Evolutionary conservation across 2,329 filamentous ascomycete genomes (phyloP).

Genomic region (Hypoxylon sp.): DNA sequence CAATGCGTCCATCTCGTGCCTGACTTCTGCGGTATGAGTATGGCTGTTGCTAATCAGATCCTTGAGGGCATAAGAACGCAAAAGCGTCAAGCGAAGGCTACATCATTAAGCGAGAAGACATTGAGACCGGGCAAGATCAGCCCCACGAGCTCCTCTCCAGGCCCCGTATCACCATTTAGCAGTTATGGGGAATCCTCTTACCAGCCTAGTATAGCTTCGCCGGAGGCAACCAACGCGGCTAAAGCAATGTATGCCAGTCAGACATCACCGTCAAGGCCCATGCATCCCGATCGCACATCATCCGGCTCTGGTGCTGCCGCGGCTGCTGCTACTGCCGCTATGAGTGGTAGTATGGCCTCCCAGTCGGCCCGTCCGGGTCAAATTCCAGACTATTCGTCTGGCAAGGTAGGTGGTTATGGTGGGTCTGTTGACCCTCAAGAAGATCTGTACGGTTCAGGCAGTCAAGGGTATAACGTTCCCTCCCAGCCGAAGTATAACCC

Average conservation of each 20-base stretch:
- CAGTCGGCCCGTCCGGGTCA: constrained; percentile 48
- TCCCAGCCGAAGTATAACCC: constrained; percentile 79
- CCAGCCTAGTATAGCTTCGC: constrained; percentile 54
- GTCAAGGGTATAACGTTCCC: constrained; percentile 45
- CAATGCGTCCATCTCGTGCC: constrained; percentile 94
- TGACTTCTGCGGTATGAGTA: constrained; percentile 99
- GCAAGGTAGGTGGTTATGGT: constrained; percentile 51
- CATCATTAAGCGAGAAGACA: constrained; percentile 73
- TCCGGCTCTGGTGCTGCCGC: constrained; percentile 66
- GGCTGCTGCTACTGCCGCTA: constrained; percentile 68
- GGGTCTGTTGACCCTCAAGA: constrained; percentile 47
- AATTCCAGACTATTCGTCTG: constrained; percentile 50
- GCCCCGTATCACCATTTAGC: constrained; percentile 48
- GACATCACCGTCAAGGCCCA: constrained; percentile 62
- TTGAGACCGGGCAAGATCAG: constrained; percentile 67
- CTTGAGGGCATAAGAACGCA: constrained; percentile 85
- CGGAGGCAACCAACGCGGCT: constrained; percentile 72
- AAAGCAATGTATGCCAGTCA: constrained; percentile 70
- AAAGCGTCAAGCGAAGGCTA: constrained; percentile 73
- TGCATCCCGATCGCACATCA: constrained; percentile 65
- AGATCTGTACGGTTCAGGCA: constrained; percentile 47
- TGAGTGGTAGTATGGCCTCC: constrained; percentile 62
- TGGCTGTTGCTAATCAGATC: constrained; percentile 96
- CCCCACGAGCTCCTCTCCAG: constrained; percentile 53
- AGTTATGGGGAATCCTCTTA: constrained; percentile 45